phyloP scores from a whole-genome alignment of 2,329 filamentous ascomycete genomes.

The Pseudogymnoascus sp. region DNA sequence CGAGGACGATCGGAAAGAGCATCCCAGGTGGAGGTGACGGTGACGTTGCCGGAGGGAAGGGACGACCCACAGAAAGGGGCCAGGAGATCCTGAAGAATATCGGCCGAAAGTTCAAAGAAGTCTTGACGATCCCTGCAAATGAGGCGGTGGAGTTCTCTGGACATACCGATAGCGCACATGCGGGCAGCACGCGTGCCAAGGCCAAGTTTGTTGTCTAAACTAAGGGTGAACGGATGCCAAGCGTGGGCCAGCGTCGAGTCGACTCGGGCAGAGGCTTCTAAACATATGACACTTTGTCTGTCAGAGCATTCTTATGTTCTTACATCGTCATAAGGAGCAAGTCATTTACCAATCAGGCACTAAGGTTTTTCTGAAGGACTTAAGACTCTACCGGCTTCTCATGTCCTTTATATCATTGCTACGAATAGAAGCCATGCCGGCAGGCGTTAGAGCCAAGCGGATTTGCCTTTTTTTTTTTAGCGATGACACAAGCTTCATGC shows the following conservation, averaged over 20 bases:
- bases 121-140: conserved; percentile 67
- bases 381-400: neutral
- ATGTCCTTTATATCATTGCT: conserved; percentile 9
- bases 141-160: conserved; percentile 92
- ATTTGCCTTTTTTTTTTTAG: neutral
- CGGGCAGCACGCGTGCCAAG: conserved; percentile 90
- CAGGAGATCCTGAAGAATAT: conserved; percentile 78
- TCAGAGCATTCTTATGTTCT: neutral
- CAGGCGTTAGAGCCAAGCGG: conserved; percentile 6
- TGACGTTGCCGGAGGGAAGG: conserved; percentile 68
- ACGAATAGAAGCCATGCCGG: conserved; percentile 7
- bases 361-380: neutral
- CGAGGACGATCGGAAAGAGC: conserved; percentile 81
- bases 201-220: conserved; percentile 79
- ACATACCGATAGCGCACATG: conserved; percentile 88
- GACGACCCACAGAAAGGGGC: conserved; percentile 71
- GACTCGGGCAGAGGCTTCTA: conserved; percentile 6
- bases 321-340: conserved; percentile 1
- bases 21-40: conserved; percentile 69
- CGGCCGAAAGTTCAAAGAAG: conserved; percentile 85
- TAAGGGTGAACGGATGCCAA: neutral
- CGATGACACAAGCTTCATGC: conserved; percentile 4
- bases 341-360: conserved; percentile 3
- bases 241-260: neutral
- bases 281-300: conserved; percentile 6